phyloP scores from a whole-genome alignment of 2,329 filamentous ascomycete genomes.

The Cyphellophora europaea region DNA sequence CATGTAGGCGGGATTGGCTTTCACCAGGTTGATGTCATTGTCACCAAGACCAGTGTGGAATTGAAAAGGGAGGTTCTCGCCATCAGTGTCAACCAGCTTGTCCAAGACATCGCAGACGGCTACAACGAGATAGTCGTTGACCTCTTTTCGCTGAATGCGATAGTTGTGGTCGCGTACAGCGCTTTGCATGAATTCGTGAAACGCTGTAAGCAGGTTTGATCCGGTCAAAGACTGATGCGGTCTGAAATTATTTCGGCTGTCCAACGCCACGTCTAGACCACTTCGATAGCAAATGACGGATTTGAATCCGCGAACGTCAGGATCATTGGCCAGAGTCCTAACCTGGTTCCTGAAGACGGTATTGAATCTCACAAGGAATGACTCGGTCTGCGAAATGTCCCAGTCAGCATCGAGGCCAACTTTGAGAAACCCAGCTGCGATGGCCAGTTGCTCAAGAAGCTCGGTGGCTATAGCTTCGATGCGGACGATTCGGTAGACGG shows the following conservation, averaged over 20 bases:
- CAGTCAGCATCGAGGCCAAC: constrained; percentile 29
- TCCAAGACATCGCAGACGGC: constrained; percentile 51
- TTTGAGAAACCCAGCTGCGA: constrained; percentile 30
- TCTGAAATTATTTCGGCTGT: constrained; percentile 19
- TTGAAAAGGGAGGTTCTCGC: constrained; percentile 53
- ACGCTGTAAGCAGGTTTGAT: constrained; percentile 14
- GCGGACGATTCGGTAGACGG: constrained; percentile 61
- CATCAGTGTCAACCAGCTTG: constrained; percentile 25
- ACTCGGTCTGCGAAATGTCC: constrained; percentile 20
- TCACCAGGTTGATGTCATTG: constrained; percentile 61
- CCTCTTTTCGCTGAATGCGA: constrained; percentile 48
- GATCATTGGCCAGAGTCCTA: constrained; percentile 48
- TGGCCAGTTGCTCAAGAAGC: constrained; percentile 45
- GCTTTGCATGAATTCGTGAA: constrained; percentile 16
- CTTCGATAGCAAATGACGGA: constrained; percentile 74
- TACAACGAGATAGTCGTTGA: constrained; percentile 64
- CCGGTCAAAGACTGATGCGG: constrained; percentile 19
- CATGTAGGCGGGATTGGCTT: constrained; percentile 65
- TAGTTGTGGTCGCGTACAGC: constrained; percentile 22
- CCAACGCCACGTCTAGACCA: constrained; percentile 50
- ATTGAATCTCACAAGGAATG: constrained; percentile 31
- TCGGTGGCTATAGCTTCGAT: constrained; percentile 64
- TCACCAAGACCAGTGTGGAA: constrained; percentile 79
- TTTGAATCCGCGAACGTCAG: constrained; percentile 70
- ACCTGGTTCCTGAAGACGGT: constrained; percentile 46